Base-by-base conservation (phyloP, 2,329 filamentous ascomycete genomes). In the Torrubiellomyces zombiae region DNA sequence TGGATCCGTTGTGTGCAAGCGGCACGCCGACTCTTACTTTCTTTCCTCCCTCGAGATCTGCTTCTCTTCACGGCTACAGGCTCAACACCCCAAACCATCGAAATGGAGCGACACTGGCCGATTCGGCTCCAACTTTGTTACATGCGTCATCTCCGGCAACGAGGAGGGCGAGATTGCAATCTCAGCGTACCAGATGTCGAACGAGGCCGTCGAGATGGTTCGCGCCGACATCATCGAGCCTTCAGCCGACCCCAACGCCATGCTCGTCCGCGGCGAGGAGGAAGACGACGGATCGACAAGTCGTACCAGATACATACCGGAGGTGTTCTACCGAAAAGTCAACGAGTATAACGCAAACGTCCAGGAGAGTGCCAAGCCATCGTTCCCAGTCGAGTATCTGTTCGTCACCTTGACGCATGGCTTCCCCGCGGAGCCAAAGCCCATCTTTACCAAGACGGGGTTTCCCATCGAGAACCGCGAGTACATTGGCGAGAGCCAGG, bases 261-360 rank as follows among this genome's bases (percentile, higher is more conserved):
- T 98, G 86, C 68, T 98, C 22, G 89, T 98, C 4, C 82, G 85
- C 32, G 77, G 79, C 14, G 86, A 95, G 45, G 79, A 86, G 30
- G 83, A 94, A 38, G 78, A 85, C 25, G 76, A 83, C 35, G 70
- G 59, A 37, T 70, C 57, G 28, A 59, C 53, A 24, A 75, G 66
- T 46, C 72, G 71, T 28, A 74, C 76, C 14, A 69, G 85, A 39
- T 98, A 98, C 45, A 92, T 98, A 13, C 89, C 89, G 1, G 89
- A 98, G 43, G 86, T 98, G 4, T 98, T 95, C 53, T 98, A 91
- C 56, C 73, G 86, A 32, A 75, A 71, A 38, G 82, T 93, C 51
- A 98, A 98, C 50, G 86, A 98, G 48, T 93, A 98, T 45, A 85
- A 85, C 17, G 81, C 78, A 35, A 93, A 86, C 38, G 89, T 95